phyloP scores from a whole-genome alignment of 352 stramenopile species.

The Pythium myriotylum region DNA sequence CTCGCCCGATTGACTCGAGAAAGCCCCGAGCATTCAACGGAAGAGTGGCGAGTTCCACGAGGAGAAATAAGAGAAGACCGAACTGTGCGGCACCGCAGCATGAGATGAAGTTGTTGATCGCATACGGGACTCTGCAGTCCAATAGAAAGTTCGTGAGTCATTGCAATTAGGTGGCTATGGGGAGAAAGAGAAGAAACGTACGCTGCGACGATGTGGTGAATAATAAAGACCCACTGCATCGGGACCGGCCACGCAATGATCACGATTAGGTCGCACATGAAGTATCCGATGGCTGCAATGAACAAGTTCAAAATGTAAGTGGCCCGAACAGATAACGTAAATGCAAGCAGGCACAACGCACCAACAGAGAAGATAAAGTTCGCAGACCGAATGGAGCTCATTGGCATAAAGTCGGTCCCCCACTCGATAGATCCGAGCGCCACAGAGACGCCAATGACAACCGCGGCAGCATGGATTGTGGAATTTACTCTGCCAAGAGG shows the following conservation, averaged over 20 bases:
- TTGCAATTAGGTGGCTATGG: neutral
- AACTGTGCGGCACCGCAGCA: conserved; percentile 80
- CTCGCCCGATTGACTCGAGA: conserved; percentile 65
- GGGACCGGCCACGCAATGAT: conserved; percentile 76
- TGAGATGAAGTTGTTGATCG: conserved; percentile 87
- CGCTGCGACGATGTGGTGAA: conserved; percentile 81
- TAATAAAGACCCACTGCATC: conserved; percentile 80
- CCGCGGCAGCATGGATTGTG: conserved; percentile 68
- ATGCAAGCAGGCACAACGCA: conserved; percentile 24
- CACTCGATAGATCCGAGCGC: conserved; percentile 68
- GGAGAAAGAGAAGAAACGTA: conserved; percentile 35
- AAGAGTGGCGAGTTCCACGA: conserved; percentile 80
- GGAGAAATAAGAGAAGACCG: conserved; percentile 72
- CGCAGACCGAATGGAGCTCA: conserved; percentile 69
- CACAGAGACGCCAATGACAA: conserved; percentile 68
- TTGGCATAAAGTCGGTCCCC: conserved; percentile 65
- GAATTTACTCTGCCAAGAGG: conserved; percentile 66
- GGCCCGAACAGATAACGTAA: no score
- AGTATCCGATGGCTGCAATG: conserved; percentile 74
- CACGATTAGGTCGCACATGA: conserved; percentile 79
- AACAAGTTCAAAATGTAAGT: conserved; percentile 7
- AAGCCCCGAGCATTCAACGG: conserved; percentile 77
- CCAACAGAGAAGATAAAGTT: conserved; percentile 87
- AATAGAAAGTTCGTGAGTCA: neutral
- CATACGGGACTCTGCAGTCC: conserved; percentile 62